Conservation (phyloP, 768 basidiomycete species). For the Kwoniella sp. region DNA sequence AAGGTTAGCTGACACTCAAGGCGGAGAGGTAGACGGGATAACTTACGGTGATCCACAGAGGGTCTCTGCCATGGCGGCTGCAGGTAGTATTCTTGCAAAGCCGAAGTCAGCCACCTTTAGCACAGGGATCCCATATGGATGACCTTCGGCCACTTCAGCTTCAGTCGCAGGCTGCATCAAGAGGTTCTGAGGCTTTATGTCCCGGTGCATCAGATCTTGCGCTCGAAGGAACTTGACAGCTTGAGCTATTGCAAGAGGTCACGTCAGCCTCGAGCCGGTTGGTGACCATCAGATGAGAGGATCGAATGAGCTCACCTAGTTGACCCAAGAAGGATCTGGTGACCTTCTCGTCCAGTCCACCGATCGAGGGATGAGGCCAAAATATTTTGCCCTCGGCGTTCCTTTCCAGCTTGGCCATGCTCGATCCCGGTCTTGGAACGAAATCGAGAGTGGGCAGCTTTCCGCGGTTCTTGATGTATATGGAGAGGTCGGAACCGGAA, state of each 20-base stretch:
- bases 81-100: constrained; percentile 88
- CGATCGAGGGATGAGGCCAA: constrained; percentile 86
- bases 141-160: constrained; percentile 79
- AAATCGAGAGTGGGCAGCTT: constrained; percentile 84
- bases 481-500: constrained; percentile 90
- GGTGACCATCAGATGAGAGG: too few relatives aligned
- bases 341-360: constrained; percentile 86
- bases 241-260: constrained; percentile 65
- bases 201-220: constrained; percentile 88
- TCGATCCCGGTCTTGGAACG: constrained; percentile 61
- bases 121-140: constrained; percentile 88
- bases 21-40: neutral
- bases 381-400: constrained; percentile 63
- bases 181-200: constrained; percentile 96
- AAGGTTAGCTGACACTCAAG: neutral
- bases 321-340: constrained; percentile 91
- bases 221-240: constrained; percentile 90
- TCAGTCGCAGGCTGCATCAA: constrained; percentile 79
- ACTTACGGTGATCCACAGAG: constrained; percentile 94
- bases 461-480: constrained; percentile 98
- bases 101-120: constrained; percentile 98
- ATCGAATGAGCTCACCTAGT: constrained; percentile 63
- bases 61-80: constrained; percentile 93
- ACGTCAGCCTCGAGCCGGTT: too few relatives aligned
- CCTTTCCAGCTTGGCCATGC: constrained; percentile 60